These are phyloP conservation scores for Hyaloscypha bicolor DNA, from an alignment of 495 filamentous ascomycete species.

Conservation along the genomic window DNA sequence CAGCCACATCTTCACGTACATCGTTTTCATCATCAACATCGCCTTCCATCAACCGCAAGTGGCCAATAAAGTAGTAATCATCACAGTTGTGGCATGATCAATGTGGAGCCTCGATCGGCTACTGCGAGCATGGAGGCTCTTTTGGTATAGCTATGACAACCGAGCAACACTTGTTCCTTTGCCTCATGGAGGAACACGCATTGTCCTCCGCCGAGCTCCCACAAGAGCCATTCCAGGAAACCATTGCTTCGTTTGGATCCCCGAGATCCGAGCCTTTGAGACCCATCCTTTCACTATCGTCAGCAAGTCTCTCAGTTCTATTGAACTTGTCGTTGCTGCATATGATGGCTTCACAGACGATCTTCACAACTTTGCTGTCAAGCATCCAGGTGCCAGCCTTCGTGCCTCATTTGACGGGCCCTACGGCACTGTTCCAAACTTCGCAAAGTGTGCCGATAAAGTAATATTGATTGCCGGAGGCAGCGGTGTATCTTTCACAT, in stretches of 20 bases:
- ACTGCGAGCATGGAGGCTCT: constrained; percentile 47
- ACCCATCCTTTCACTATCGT: constrained; percentile 68
- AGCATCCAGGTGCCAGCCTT: constrained; percentile 49
- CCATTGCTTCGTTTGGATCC: constrained; percentile 64
- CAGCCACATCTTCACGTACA: constrained; percentile 53
- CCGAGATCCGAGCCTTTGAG: constrained; percentile 55
- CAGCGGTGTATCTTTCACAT: constrained; percentile 60
- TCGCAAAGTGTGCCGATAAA: constrained; percentile 57
- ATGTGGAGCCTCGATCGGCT: constrained; percentile 57
- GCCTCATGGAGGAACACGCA: constrained; percentile 55
- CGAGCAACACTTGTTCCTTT: constrained; percentile 56
- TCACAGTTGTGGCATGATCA: constrained; percentile 46
- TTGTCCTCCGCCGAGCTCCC: constrained; percentile 52
- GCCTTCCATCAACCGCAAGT: constrained; percentile 56
- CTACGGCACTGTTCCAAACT: constrained; percentile 60
- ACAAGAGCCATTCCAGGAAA: constrained; percentile 52
- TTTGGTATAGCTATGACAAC: constrained; percentile 57
- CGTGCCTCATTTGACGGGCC: constrained; percentile 58
- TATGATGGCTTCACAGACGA: constrained; percentile 61
- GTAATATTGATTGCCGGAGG: constrained; percentile 62
- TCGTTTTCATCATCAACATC: constrained; percentile 50
- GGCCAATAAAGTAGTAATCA: constrained; percentile 40
- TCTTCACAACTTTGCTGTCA: constrained; percentile 50
- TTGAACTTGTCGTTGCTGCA: constrained; percentile 58
- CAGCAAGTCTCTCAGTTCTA: constrained; percentile 34